Conservation (phyloP, 371 early-diverging fungal species). For the Circinella minor region DNA sequence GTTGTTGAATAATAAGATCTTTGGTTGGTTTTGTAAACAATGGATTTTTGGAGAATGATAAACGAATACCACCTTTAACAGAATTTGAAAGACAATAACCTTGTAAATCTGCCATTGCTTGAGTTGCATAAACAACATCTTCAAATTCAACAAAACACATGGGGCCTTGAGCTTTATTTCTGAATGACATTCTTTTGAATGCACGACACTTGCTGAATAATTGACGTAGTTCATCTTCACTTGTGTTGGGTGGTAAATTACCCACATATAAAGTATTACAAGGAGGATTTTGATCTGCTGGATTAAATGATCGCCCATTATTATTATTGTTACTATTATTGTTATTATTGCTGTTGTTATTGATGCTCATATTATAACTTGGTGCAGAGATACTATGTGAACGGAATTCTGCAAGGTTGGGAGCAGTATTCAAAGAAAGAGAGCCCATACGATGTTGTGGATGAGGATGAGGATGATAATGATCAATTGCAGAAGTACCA, state of each 20-base stretch:
- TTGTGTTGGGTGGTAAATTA: conserved; percentile 84
- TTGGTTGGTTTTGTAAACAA: conserved; percentile 61
- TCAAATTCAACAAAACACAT: conserved; percentile 98
- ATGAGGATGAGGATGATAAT: conserved; percentile 1
- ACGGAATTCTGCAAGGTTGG: too few species aligned
- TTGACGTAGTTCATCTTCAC: conserved; percentile 86
- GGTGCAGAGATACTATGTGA: conserved; percentile 11
- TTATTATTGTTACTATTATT: too few species aligned
- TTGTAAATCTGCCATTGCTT: conserved; percentile 84
- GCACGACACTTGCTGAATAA: conserved; percentile 81
- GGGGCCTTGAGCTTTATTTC: conserved; percentile 82
- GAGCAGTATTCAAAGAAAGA: background rate
- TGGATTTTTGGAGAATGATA: conserved; percentile 96
- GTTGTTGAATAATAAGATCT: background rate
- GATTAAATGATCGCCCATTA: conserved; percentile 14
- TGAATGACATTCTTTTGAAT: conserved; percentile 89
- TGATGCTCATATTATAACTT: conserved; percentile 16
- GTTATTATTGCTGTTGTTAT: conserved; percentile 11
- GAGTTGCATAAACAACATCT: conserved; percentile 84
- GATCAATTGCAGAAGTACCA: background rate
- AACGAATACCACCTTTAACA: conserved; percentile 91
- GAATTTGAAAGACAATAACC: conserved; percentile 84
- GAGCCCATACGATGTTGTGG: conserved; percentile 15
- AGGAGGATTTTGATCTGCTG: conserved; percentile 88
- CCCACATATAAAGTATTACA: conserved; percentile 97